A percentile compares a stretch with the other conserved stretches of the same genome.
Conservation (phyloP, 805 yeast species). For the Lachancea waltii region DNA sequence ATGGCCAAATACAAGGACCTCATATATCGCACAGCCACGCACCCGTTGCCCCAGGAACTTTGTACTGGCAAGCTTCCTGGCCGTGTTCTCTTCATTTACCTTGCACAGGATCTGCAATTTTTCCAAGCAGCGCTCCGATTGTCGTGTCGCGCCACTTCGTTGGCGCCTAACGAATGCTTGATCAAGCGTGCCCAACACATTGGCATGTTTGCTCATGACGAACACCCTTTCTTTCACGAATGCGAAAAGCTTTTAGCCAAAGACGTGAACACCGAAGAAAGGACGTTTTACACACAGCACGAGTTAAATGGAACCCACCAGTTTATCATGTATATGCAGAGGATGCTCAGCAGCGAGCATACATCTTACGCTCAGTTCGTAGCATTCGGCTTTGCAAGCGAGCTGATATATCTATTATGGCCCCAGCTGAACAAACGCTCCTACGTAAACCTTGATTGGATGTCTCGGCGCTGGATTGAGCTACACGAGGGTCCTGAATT, state of each 20-base stretch:
- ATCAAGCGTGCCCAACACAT: constrained; percentile 42
- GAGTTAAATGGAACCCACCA: constrained; percentile 33
- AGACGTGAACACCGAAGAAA: constrained; percentile 12
- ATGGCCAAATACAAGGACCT: constrained; percentile 18
- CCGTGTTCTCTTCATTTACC: constrained; percentile 37
- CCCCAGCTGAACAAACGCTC: constrained; percentile 37
- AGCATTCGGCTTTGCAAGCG: constrained; percentile 42
- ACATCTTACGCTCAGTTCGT: constrained; percentile 33
- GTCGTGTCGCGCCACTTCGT: constrained; percentile 40
- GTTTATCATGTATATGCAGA: constrained; percentile 34
- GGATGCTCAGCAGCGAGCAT: constrained; percentile 26
- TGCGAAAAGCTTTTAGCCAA: constrained; percentile 26
- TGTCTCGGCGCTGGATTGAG: constrained; percentile 45
- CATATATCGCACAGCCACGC: constrained; percentile 33
- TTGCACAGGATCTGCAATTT: constrained; percentile 44
- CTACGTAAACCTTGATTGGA: constrained; percentile 35
- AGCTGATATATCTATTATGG: constrained; percentile 47
- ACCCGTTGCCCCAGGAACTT: constrained; percentile 39
- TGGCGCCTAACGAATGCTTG: too few relatives aligned
- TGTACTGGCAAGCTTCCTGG: constrained; percentile 42
- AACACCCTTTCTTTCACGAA: constrained; percentile 42
- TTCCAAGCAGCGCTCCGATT: constrained; percentile 39
- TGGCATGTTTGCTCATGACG: constrained; percentile 44
- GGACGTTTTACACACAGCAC: constrained; percentile 11
- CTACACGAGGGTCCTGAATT: constrained; percentile 46